Evolutionary conservation across 139 green algal species (phyloP), one percentile per base, ranked within the genome.

Genomic region (Monoraphidium neglectum): DNA sequence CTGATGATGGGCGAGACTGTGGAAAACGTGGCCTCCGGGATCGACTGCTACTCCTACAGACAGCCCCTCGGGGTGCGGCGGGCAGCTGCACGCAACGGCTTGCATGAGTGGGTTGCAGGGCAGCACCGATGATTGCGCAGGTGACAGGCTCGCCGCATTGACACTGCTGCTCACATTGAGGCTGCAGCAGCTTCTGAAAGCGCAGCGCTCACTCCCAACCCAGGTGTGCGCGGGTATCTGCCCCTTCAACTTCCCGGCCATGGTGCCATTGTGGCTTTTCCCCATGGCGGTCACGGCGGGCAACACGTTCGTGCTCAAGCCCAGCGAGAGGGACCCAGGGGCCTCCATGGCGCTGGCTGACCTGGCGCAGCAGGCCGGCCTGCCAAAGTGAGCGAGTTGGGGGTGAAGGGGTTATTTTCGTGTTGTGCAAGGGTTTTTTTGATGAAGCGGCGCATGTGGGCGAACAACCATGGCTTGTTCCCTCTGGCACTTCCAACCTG

Each of bases 231-330:
- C 91, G 0, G 94, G 92, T 69, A 99, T 99, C 78, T 98, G 94
- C 80, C 96, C 96, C 46, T 99, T 99, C 90, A 99, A 99, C 88
- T 99, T 99, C 84, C 96, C 96, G 0, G 93, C 79, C 18, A 91
- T 91, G 87, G 82, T 93, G 23, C 90, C 88, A 3, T 78, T 98
- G 47, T 98, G 94, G 94, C 95, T 97, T 86, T 94, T 95, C 63
- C 94, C 94, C 2, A 72, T 97, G 60, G 93, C 94, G 2, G 65
- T 93, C 64, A 90, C 88, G 16, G 77, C 87, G 2, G 94, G 94
- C 71, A 97, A 97, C 86, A 95, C 87, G 35, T 94, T 98, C 68
- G 78, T 98, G 53, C 86, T 98, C 30, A 98, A 98, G 84, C 94
- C 94, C 16, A 89, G 72, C 15, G 93, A 98, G 82, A 83, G 88